phyloP scores from a whole-genome alignment of 257 asterid species.

The Ophiorrhiza pumila region DNA sequence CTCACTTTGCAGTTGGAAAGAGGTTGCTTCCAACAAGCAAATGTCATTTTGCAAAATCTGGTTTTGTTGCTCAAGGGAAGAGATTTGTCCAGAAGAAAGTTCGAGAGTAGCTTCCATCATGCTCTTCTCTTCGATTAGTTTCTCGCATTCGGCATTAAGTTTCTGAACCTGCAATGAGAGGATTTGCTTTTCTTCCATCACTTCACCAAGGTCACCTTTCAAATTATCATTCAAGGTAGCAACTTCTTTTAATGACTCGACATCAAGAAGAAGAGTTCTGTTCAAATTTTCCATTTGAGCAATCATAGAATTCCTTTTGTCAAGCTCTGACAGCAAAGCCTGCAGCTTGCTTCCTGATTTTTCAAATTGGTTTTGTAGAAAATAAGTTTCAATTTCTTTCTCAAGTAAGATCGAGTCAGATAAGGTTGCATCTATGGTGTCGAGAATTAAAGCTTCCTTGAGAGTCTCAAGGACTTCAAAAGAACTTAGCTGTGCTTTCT shows the following conservation, averaged over 20 bases:
- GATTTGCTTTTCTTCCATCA: constrained; percentile 29
- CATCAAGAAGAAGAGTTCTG: constrained; percentile 33
- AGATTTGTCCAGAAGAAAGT: constrained; percentile 41
- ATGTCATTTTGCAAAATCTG: constrained; percentile 38
- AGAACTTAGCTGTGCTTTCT: constrained; percentile 29
- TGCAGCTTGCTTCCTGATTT: constrained; percentile 27
- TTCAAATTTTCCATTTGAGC: constrained; percentile 25
- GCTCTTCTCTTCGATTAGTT: constrained; percentile 46
- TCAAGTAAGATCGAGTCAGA: constrained; percentile 53
- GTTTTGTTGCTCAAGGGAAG: constrained; percentile 49
- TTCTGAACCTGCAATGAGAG: constrained; percentile 36
- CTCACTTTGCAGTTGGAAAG: constrained; percentile 39
- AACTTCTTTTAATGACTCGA: constrained; percentile 31
- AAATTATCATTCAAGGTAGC: constrained; percentile 24
- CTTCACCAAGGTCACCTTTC: constrained; percentile 30
- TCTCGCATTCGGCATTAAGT: constrained; percentile 38
- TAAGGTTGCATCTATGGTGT: constrained; percentile 52
- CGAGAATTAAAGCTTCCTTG: constrained; percentile 47
- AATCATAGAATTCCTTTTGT: constrained; percentile 23
- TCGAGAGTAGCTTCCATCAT: constrained; percentile 58
- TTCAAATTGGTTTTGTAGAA: constrained; percentile 23
- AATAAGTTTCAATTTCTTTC: constrained; percentile 37
- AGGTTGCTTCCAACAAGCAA: constrained; percentile 40
- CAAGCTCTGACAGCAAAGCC: constrained; percentile 28
- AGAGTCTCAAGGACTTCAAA: constrained; percentile 47